Conservation (phyloP, 805 yeast genomes). For the Cyberlindnera xylosilytica region DNA sequence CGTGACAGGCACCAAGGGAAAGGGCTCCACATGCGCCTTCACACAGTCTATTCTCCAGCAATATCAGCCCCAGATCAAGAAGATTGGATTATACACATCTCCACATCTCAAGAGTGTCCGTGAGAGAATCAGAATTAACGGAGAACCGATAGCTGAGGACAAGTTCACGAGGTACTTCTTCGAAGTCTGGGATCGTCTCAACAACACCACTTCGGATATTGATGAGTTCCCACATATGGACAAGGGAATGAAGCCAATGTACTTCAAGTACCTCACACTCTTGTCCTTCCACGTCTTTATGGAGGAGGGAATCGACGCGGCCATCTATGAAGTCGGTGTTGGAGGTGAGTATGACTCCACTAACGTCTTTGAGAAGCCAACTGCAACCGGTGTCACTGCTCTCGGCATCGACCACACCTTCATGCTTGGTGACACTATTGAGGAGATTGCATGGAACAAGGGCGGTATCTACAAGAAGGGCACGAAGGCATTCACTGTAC, state of each 20-base stretch:
- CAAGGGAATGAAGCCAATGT: constrained; percentile 78
- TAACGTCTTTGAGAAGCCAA: constrained; percentile 74
- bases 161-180: constrained; percentile 86
- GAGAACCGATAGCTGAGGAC: constrained; percentile 76
- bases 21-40: constrained; percentile 97
- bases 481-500: constrained; percentile 64
- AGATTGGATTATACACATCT: constrained; percentile 91
- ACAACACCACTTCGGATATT: constrained; percentile 52
- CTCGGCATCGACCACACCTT: constrained; percentile 85
- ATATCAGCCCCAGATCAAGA: constrained; percentile 46
- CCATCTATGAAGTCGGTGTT: constrained; percentile 96
- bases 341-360: constrained; percentile 99
- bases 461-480: constrained; percentile 83
- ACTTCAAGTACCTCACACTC: constrained; percentile 86
- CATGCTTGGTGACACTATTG: constrained; percentile 82
- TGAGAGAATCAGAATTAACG: constrained; percentile 86
- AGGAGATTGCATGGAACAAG: constrained; percentile 93
- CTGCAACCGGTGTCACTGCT: constrained; percentile 80
- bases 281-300: constrained; percentile 88
- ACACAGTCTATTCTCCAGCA: constrained; percentile 74
- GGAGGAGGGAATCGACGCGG: constrained; percentile 87
- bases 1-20: constrained; percentile 97
- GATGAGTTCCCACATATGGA: constrained; percentile 70
- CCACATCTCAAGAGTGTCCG: constrained; percentile 94
- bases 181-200: constrained; percentile 86